A percentile compares a stretch with the other conserved stretches of the same genome.
Conservation (phyloP, 352 stramenopile genomes). For the Thalassiosira tumida region DNA sequence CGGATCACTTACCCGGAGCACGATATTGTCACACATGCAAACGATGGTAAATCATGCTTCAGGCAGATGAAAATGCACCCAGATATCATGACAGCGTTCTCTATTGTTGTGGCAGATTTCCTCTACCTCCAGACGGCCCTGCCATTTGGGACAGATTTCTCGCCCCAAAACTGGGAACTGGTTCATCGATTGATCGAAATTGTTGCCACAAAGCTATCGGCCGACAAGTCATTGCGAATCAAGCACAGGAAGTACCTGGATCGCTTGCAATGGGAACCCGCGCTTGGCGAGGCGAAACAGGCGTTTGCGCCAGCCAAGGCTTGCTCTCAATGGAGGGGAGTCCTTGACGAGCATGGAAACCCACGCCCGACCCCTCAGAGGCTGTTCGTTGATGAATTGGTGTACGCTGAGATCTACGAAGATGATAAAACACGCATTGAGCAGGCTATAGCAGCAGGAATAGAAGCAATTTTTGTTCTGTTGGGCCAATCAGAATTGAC, state of each 20-base stretch:
- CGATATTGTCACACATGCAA: constrained; percentile 64
- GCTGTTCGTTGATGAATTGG: constrained; percentile 55
- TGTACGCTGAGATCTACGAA: constrained; percentile 62
- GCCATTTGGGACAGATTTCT: constrained; percentile 61
- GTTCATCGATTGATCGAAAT: neutral
- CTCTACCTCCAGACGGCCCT: constrained; percentile 20
- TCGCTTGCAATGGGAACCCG: constrained; percentile 36
- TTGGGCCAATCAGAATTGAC: constrained; percentile 46
- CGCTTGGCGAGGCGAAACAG: neutral
- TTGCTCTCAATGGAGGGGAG: neutral
- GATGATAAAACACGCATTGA: constrained; percentile 26
- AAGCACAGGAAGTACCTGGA: constrained; percentile 66
- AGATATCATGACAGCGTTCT: constrained; percentile 63
- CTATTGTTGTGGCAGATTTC: constrained; percentile 10
- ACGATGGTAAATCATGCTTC: constrained; percentile 73
- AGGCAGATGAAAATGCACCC: constrained; percentile 68
- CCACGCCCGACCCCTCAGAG: constrained; percentile 33
- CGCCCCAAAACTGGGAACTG: constrained; percentile 38
- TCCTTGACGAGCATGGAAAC: constrained; percentile 18
- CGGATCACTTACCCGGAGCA: constrained; percentile 47
- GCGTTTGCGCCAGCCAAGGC: neutral
- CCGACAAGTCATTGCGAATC: neutral
- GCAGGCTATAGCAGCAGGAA: constrained; percentile 42
- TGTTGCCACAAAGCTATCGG: constrained; percentile 48
- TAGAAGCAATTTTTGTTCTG: constrained; percentile 55